These are phyloP conservation scores for Batkoa obscura DNA, from an alignment of 371 early-diverging fungal genomes.

Conservation along the genomic window DNA sequence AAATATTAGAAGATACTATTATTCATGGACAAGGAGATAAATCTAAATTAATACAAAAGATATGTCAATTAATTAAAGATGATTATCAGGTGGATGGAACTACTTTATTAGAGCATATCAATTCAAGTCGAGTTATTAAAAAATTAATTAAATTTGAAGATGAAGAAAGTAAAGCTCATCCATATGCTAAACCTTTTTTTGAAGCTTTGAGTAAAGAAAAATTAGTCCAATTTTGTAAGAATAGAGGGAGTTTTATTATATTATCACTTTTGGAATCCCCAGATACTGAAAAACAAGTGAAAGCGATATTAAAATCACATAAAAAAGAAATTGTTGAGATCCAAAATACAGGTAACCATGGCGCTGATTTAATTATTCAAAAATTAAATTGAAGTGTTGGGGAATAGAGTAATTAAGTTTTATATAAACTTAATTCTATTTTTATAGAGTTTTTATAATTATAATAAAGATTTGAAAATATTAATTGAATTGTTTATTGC, in stretches of 20 bases:
- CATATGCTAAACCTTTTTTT: constrained; percentile 15
- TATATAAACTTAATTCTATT: no score
- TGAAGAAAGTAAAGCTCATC: constrained; percentile 21
- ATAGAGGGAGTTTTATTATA: constrained; percentile 27
- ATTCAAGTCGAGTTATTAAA: constrained; percentile 35
- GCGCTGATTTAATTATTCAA: no score
- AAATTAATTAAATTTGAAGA: constrained; percentile 32
- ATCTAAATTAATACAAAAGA: constrained; percentile 1
- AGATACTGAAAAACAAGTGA: no score
- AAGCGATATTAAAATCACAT: no score
- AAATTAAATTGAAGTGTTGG: no score
- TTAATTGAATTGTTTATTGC: no score
- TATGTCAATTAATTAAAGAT: not conserved
- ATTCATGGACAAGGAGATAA: constrained; percentile 29
- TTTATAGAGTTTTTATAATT: no score
- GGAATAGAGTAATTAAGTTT: no score
- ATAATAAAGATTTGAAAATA: no score
- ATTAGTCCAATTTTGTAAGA: constrained; percentile 9
- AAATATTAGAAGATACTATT: constrained; percentile 48
- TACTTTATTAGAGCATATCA: constrained; percentile 19
- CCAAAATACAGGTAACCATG: no score
- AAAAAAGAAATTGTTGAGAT: no score
- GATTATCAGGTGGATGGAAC: no score
- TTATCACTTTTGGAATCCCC: constrained; percentile 27
- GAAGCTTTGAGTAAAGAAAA: constrained; percentile 9